Conservation (phyloP, 108 stramenopile species). For the Fragilaria radians region DNA sequence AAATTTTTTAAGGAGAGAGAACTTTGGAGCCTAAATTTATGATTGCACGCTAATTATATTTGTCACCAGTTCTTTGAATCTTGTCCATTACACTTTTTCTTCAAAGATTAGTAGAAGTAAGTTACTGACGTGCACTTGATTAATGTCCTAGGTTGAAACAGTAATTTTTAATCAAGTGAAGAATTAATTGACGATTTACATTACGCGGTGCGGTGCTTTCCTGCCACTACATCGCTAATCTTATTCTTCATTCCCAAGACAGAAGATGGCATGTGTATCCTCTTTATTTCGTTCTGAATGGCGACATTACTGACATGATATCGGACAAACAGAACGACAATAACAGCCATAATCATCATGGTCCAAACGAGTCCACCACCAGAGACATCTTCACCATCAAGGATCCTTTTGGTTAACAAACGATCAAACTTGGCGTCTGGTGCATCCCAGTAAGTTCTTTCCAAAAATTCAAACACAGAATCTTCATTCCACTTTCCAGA, state of each 20-base stretch:
- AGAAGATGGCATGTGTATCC: background rate
- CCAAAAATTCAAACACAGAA: conserved; percentile 34
- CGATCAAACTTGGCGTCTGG: conserved; percentile 3
- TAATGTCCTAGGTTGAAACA: too few relatives aligned
- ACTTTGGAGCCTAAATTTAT: too few relatives aligned
- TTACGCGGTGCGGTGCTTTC: background rate
- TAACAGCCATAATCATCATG: background rate
- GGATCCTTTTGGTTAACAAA: background rate
- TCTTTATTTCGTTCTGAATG: background rate
- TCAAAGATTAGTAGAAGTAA: too few relatives aligned
- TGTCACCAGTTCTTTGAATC: too few relatives aligned
- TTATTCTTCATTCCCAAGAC: background rate
- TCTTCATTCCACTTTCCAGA: conserved; percentile 44
- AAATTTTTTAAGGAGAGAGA: too few relatives aligned
- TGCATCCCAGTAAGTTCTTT: conserved; percentile 34
- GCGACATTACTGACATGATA: background rate
- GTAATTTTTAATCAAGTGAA: too few relatives aligned
- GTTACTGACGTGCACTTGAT: too few relatives aligned
- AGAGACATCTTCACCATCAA: conserved; percentile 2
- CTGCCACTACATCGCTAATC: background rate
- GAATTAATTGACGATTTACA: too few relatives aligned
- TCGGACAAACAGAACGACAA: background rate
- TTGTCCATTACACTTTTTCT: too few relatives aligned
- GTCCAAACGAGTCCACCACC: background rate
- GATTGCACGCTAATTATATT: too few relatives aligned